Conservation (phyloP, 2,329 filamentous ascomycete genomes). For the Monilinia fructigena region DNA sequence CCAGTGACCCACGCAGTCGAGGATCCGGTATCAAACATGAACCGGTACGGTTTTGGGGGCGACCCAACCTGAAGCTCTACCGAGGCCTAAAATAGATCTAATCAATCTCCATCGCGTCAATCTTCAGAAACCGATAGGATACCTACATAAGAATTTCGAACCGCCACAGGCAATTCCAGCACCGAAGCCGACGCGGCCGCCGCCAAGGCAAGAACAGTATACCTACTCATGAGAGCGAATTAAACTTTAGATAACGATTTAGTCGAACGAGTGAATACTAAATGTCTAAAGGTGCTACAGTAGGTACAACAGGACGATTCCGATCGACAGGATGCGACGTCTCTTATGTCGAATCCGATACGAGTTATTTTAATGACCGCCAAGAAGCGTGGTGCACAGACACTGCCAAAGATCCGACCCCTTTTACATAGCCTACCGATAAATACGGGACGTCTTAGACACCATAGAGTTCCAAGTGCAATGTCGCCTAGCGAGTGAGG, state of each 20-base stretch:
- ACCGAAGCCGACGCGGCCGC: constrained; percentile 9
- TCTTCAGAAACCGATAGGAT: background rate
- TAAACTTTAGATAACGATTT: background rate
- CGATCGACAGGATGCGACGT: background rate
- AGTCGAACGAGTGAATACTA: background rate
- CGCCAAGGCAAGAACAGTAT: background rate
- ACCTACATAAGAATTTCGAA: constrained; percentile 7
- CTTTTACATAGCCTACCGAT: constrained; percentile 2
- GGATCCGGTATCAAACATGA: constrained; percentile 16
- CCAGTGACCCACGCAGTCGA: constrained; percentile 2
- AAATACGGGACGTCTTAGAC: background rate
- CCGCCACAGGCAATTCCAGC: constrained; percentile 1
- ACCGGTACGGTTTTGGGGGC: constrained; percentile 10
- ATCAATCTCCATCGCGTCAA: background rate
- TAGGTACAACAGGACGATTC: background rate
- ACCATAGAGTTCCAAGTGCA: no score
- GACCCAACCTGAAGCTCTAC: constrained; percentile 14
- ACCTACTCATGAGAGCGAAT: background rate
- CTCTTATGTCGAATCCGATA: background rate
- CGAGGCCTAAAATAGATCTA: background rate
- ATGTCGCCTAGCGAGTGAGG: no score
- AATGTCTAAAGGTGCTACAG: background rate
- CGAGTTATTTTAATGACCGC: background rate
- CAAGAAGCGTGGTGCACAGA: background rate
- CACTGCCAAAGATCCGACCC: background rate